A percentile compares a stretch with the other conserved stretches of the same genome.
Evolutionary conservation across 257 asterid species (phyloP).

Genomic region (Buddleja alternifolia): DNA sequence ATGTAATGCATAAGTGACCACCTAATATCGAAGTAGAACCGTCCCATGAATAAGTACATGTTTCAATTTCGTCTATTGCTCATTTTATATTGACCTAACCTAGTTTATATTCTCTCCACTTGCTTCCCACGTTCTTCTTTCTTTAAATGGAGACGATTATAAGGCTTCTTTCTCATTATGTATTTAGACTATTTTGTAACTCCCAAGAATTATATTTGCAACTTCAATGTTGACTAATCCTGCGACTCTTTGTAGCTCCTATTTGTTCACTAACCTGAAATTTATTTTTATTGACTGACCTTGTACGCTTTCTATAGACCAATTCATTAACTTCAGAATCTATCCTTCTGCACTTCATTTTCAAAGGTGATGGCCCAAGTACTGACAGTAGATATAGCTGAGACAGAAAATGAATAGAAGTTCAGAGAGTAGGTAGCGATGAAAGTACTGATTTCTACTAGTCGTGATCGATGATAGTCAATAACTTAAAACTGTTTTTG

Average conservation of each 20-base stretch:
- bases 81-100: not conserved
- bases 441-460: not conserved
- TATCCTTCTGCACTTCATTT: not conserved
- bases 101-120: no score
- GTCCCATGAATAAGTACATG: not conserved
- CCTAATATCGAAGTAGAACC: no score
- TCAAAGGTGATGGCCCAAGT: not conserved
- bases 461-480: not conserved
- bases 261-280: not conserved
- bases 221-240: not conserved
- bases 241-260: not conserved
- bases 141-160: no score
- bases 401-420: not conserved
- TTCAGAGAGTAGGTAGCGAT: not conserved
- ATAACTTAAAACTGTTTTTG: not conserved
- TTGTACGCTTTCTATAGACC: not conserved
- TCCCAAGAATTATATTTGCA: not conserved
- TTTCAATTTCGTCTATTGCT: not conserved
- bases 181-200: not conserved
- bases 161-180: not conserved
- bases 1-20: no score
- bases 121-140: not conserved
- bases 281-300: not conserved
- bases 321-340: not conserved
- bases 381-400: not conserved